Evolutionary conservation across 805 yeast species (phyloP), one percentile per base, ranked within the genome.

Genomic region (Dipodascus albidus): DNA sequence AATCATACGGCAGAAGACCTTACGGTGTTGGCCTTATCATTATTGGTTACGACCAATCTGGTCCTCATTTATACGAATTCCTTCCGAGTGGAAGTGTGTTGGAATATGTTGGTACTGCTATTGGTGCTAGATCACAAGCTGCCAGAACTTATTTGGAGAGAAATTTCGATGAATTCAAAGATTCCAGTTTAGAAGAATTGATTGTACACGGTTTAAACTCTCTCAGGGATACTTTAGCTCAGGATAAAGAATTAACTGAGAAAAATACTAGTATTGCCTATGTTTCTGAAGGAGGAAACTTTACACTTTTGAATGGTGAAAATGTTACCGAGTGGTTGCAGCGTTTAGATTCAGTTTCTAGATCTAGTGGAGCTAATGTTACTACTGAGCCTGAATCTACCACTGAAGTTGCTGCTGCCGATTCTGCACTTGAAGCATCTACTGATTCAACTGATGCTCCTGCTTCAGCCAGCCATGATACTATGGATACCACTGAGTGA

Each of bases 61-160:
- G 99, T 14, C 85, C 98, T 6, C 99, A 93, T 69, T 72, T 93
- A 58, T 83, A 81, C 68, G 99, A 93, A 73, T 93, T 93, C 71
- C 91, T 87, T 67, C 99, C 99, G 17, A 84, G 95, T 6, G 99
- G 99, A 1, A 83, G 91, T 23, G 93, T 85, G 21, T 74, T 89
- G 62, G 98, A 93, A 69, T 86, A 90, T 66, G 80, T 78, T 61
- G 98, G 96, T 35, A 83, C 96, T 11, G 96, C 99, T 38, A 88
- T 93, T 64, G 99, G 99, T 49, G 98, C 99, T 8, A 80, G 99
- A 66, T 91, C 98, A 1, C 99, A 93, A 71, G 98, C 98, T 51
- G 97, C 96, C 15, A 82, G 95, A 73, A 93, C 99, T 1, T 93
- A 88, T 62, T 73, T 93, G 66, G 99, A 93, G 70, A 82, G 96